Evolutionary conservation across 345 rosid genomes (phyloP), one percentile per base, ranked within the genome.

Genomic region (Moricandia arvensis): DNA sequence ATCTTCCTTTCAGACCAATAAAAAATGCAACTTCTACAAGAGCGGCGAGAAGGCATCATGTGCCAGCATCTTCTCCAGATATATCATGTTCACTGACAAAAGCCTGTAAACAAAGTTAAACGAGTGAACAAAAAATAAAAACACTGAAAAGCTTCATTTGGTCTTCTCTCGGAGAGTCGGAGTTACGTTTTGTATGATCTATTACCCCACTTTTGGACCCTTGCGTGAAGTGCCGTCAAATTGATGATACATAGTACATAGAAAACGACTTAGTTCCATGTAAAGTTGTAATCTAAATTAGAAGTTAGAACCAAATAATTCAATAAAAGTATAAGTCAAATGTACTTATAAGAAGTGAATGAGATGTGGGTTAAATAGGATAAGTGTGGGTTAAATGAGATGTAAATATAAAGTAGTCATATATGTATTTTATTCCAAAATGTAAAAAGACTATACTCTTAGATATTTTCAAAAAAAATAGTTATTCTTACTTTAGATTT

Each of bases 81-180:
- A 92, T 98, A 33, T 93, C 99, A 85, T 95, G 92, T 79, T 95
- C 96, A 59, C 99, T 95, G 37, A 88, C 94, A 80, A 95, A 95
- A 71, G 94, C 98, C 99, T 95, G 79, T 64, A 61, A 7, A 17
- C 24, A 59, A 58, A 41, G 18, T 43, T 55, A 61, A 49, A 71
- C 35, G 4, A 59, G 45, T 16, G 64, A 72, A 58, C 43, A 1
- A 37, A 10, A 37, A 37, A 37, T 37, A 13, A 37, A 9, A 37
- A 10, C 8, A 13, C 31, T 9, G 63, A 55, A 43, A 41, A 18
- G 27, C 45, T n/a, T 29, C 37, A 66, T 34, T 38, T 58, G 10
- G 26, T 71, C 55, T 58, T 41, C 24, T 37, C 43, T 37, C 43
- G 43, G 43, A 37, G 43, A 8, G 13, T 37, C 43, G 43, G 43